These are phyloP conservation scores for Eucalyptus curtisii DNA, from an alignment of 345 rosid genomes.

Conservation along the genomic window DNA sequence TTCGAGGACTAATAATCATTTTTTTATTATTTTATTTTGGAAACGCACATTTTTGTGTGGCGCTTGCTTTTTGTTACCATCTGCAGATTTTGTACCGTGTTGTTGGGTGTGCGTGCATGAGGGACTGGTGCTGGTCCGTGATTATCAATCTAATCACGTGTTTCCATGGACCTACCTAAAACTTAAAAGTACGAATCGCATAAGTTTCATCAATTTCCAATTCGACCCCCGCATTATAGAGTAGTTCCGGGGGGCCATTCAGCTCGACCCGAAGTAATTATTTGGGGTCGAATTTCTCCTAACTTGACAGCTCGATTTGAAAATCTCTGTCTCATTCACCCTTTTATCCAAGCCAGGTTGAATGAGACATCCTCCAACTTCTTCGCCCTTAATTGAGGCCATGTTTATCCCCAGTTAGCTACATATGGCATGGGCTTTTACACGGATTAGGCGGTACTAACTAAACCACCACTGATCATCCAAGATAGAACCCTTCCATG, in stretches of 20 bases:
- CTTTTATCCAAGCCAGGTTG: background rate
- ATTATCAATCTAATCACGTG: background rate
- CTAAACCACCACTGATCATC: background rate
- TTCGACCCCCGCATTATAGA: background rate
- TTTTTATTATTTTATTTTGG: background rate
- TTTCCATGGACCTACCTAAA: background rate
- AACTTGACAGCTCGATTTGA: background rate
- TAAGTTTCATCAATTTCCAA: background rate
- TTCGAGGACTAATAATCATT: background rate
- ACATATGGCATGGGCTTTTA: background rate
- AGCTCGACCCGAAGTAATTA: background rate
- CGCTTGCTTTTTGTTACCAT: slow-evolving; percentile 7
- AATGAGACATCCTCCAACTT: background rate
- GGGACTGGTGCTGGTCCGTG: background rate
- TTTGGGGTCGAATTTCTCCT: background rate
- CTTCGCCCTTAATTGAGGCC: background rate
- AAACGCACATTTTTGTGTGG: background rate
- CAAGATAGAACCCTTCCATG: background rate
- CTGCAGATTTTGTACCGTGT: background rate
- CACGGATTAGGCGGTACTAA: background rate
- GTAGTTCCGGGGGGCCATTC: background rate
- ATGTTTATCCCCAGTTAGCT: background rate
- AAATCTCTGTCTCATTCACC: background rate
- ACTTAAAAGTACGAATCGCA: background rate
- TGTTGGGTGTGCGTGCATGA: background rate